phyloP scores from a whole-genome alignment of 768 basidiomycete genomes.

The Tylopilus plumbeoviolaceoides region DNA sequence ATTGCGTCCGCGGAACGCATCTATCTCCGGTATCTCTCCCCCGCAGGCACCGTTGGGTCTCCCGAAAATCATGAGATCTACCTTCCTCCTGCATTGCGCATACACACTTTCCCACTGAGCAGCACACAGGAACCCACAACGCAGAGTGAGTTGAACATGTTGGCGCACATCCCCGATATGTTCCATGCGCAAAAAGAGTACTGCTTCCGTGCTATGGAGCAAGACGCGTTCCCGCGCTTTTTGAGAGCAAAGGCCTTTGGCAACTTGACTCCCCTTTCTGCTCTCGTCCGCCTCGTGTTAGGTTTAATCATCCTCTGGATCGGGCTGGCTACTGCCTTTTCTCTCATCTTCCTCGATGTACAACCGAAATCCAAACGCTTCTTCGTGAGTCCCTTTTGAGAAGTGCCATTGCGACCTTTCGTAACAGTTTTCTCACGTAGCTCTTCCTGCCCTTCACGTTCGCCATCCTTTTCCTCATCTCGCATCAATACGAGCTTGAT shows the following conservation, averaged over 20 bases:
- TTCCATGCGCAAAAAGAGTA: constrained; percentile 98
- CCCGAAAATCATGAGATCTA: constrained; percentile 97
- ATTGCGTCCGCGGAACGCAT: constrained; percentile 95
- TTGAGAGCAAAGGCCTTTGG: constrained; percentile 96
- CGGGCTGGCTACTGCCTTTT: constrained; percentile 87
- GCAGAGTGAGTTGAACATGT: constrained; percentile 59
- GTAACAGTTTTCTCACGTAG: constrained; percentile 37
- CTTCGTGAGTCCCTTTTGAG: constrained; percentile 65
- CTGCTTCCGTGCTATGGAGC: constrained; percentile 94
- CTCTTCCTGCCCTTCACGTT: constrained; percentile 92
- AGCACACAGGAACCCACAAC: constrained; percentile 68
- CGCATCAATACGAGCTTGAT: constrained; percentile 96
- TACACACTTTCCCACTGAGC: constrained; percentile 85
- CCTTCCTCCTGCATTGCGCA: constrained; percentile 87
- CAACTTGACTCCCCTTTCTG: constrained; percentile 89
- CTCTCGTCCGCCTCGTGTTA: constrained; percentile 77
- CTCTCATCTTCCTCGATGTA: constrained; percentile 90
- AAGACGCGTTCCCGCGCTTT: constrained; percentile 92
- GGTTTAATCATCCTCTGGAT: constrained; percentile 91
- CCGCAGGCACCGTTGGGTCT: constrained; percentile 68
- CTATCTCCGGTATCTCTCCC: constrained; percentile 89
- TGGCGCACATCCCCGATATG: constrained; percentile 94
- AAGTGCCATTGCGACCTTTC: neutral
- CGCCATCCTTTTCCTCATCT: constrained; percentile 86
- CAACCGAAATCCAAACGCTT: constrained; percentile 89